Evolutionary conservation across 441 rosid genomes (phyloP).

Genomic region (Metrosideros polymorpha): DNA sequence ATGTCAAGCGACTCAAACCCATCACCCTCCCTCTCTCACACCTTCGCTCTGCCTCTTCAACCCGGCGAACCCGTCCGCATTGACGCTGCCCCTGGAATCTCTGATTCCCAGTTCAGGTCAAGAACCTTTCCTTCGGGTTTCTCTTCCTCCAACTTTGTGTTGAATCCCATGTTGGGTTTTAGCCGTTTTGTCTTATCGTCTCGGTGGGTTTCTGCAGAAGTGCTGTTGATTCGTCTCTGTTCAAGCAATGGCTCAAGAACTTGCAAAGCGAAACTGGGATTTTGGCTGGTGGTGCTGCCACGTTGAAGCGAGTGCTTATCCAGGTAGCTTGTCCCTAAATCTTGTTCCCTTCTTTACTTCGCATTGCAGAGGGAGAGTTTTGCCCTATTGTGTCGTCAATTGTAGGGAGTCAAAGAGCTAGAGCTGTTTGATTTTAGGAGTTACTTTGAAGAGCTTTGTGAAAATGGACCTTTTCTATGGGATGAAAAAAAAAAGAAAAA

Average conservation of each 20-base stretch:
- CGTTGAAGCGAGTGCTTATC: slow-evolving; percentile 59
- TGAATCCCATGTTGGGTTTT: neutral
- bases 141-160: neutral
- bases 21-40: slow-evolving; percentile 30
- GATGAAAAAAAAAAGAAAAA: neutral
- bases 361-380: neutral
- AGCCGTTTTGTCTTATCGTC: neutral
- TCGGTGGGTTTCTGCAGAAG: slow-evolving; percentile 18
- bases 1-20: slow-evolving; percentile 25
- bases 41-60: slow-evolving; percentile 45
- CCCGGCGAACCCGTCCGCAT: slow-evolving; percentile 46
- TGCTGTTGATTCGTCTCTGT: slow-evolving; percentile 66
- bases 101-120: slow-evolving; percentile 61
- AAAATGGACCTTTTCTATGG: neutral
- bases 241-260: slow-evolving; percentile 72
- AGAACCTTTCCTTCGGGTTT: neutral
- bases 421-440: neutral
- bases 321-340: slow-evolving; percentile 31
- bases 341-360: neutral
- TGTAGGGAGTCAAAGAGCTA: neutral
- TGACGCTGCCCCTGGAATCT: slow-evolving; percentile 50
- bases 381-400: neutral
- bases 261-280: slow-evolving; percentile 69
- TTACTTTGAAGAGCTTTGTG: neutral
- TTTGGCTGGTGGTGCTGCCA: slow-evolving; percentile 45